Conservation (phyloP, 139 green algal species). For the Ulvella scutata region DNA sequence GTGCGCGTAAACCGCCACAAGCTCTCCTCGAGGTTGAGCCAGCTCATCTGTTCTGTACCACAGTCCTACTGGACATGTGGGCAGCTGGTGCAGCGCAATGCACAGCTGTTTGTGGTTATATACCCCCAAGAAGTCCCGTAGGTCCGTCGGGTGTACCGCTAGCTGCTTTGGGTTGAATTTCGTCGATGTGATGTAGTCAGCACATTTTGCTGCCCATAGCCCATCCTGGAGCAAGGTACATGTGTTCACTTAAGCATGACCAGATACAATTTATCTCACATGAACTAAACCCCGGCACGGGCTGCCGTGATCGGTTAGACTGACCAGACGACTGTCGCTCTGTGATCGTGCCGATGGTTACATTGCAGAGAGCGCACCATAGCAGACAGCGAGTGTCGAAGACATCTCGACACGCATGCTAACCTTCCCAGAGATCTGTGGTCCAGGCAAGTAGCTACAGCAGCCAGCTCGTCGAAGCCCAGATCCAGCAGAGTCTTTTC, state of each 20-base stretch:
- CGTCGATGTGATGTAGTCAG: not conserved
- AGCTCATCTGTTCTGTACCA: not conserved
- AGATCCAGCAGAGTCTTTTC: not conserved
- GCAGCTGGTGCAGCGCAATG: not conserved
- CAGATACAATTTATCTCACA: not conserved
- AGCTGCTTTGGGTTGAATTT: not conserved
- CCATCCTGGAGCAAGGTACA: not conserved
- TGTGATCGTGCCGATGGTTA: not conserved
- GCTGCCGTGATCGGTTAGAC: not conserved
- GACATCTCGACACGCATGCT: not conserved
- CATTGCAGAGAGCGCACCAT: not conserved
- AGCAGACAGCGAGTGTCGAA: not conserved
- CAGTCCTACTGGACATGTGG: not conserved
- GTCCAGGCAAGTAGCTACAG: not conserved
- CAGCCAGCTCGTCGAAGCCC: not conserved
- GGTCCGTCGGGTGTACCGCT: not conserved
- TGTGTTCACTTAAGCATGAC: not conserved
- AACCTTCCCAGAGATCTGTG: not conserved
- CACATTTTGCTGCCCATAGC: not conserved
- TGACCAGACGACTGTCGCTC: not conserved
- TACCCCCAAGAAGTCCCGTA: not conserved
- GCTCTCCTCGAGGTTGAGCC: not conserved
- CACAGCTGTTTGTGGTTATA: not conserved
- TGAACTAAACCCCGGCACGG: not conserved
- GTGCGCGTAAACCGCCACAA: not conserved